Conservation (phyloP, 257 asterid genomes). For the Fraxinus quadrangulata region DNA sequence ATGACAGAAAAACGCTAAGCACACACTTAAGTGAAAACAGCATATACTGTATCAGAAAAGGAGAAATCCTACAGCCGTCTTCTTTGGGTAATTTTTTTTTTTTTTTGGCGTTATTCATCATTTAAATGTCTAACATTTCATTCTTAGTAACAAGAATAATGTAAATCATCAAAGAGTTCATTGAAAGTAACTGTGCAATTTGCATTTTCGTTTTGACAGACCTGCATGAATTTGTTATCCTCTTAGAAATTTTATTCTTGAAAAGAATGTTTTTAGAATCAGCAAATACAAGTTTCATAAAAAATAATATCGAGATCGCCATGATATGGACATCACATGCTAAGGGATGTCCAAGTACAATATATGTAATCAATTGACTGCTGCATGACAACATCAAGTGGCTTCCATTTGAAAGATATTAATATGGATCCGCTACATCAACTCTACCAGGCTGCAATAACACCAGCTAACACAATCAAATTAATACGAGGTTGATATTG, state of each 20-base stretch:
- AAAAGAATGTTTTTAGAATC: neutral
- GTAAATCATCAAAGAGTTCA: neutral
- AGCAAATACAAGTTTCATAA: neutral
- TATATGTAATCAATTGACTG: neutral
- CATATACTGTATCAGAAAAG: neutral
- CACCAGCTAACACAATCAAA: conserved; percentile 5
- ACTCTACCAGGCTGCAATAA: neutral
- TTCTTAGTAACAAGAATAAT: neutral
- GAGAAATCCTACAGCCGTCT: conserved; percentile 3
- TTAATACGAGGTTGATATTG: neutral
- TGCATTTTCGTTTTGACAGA: neutral
- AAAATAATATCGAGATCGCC: neutral
- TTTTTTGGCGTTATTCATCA: neutral
- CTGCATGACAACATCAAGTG: neutral
- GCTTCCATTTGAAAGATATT: neutral
- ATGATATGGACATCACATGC: neutral
- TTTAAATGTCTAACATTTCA: conserved; percentile 4
- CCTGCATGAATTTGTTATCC: neutral
- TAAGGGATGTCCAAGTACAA: conserved; percentile 4
- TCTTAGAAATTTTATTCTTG: neutral
- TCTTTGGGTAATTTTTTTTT: neutral
- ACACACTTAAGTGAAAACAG: conserved; percentile 3
- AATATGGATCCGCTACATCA: neutral
- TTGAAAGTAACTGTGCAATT: neutral
- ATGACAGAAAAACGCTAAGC: neutral